Conservation (phyloP, 148 eudicot genomes). For the Dianthus caryophyllus region DNA sequence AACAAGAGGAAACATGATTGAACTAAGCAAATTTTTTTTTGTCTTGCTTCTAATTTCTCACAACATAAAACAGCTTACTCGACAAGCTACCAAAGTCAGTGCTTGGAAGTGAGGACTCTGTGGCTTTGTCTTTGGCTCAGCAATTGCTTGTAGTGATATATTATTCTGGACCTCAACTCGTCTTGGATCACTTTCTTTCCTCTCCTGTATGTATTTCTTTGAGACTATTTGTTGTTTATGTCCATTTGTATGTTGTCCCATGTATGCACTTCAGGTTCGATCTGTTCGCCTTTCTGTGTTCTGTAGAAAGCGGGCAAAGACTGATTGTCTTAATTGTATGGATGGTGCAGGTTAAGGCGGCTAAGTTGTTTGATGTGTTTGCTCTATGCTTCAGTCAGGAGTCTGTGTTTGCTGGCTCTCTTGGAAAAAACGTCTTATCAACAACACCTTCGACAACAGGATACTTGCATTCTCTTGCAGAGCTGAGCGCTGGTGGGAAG, state of each 20-base stretch:
- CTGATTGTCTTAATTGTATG: conserved; percentile 16
- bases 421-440: conserved; percentile 51
- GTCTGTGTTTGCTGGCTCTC: conserved; percentile 81
- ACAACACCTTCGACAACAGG: conserved; percentile 63
- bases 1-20: conserved; percentile 10
- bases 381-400: conserved; percentile 80
- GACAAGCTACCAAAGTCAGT: conserved; percentile 82
- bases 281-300: no score
- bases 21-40: conserved; percentile 1
- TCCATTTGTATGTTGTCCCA: conserved; percentile 4
- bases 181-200: conserved; percentile 55
- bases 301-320: neutral
- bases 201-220: conserved; percentile 64
- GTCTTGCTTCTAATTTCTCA: conserved; percentile 10
- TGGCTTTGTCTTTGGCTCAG: conserved; percentile 63
- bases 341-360: conserved; percentile 59
- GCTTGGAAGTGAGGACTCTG: conserved; percentile 74
- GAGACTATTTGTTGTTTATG: conserved; percentile 7
- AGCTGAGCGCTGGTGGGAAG: conserved; percentile 45
- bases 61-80: conserved; percentile 51
- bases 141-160: conserved; percentile 76
- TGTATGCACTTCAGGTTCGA: no score
- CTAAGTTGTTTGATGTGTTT: conserved; percentile 71
- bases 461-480: conserved; percentile 77
- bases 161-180: conserved; percentile 82